Conservation (phyloP, 305 asterid species). For the Coffea humblotiana region DNA sequence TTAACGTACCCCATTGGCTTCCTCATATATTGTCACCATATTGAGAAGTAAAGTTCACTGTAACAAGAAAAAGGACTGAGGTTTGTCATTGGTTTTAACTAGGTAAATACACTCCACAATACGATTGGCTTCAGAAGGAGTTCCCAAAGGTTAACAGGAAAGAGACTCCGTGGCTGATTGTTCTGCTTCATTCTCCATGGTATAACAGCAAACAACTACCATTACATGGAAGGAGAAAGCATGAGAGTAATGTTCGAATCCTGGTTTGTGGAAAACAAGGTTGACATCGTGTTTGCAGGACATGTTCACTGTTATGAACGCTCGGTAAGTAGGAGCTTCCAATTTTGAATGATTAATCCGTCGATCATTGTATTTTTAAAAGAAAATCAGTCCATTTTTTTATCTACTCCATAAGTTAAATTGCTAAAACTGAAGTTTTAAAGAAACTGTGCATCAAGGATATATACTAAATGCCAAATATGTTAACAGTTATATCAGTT, state of each 20-base stretch:
- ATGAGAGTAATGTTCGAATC: conserved; percentile 53
- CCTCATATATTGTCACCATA: not conserved
- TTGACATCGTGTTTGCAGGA: conserved; percentile 52
- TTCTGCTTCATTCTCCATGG: conserved; percentile 48
- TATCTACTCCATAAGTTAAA: not conserved
- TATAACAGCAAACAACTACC: conserved; percentile 50
- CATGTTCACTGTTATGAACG: conserved; percentile 69
- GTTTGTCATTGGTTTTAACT: not conserved
- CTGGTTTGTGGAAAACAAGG: conserved; percentile 54
- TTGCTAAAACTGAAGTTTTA: not conserved
- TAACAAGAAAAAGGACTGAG: not conserved
- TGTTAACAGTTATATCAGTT: not conserved
- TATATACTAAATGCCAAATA: not conserved
- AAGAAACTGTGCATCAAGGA: not conserved
- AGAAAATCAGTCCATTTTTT: not conserved
- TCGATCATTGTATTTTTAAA: too few relatives aligned
- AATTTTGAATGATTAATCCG: not conserved
- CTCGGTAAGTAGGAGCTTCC: conserved; percentile 29
- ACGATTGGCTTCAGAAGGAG: conserved; percentile 47
- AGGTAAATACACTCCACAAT: conserved; percentile 60
- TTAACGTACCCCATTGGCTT: not conserved
- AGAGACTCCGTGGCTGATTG: conserved; percentile 60
- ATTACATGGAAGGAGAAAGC: conserved; percentile 63
- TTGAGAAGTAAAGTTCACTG: not conserved
- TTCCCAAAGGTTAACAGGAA: conserved; percentile 44